phyloP scores from a whole-genome alignment of 257 asterid species.

The Sherardia arvensis region DNA sequence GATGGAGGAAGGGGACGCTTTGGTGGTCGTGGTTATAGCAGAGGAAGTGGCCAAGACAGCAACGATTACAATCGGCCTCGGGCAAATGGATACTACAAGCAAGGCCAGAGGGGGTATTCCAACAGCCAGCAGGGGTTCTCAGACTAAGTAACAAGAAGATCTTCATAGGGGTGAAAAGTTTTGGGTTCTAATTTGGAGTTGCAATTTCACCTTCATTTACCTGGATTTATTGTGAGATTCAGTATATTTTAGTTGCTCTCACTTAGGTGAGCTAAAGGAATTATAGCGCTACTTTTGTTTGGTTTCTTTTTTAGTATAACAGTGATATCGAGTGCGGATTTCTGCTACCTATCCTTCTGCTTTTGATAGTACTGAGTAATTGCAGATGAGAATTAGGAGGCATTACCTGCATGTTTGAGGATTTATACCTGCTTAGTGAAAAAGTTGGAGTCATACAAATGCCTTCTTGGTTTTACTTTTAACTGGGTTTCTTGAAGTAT shows the following conservation, averaged over 20 bases:
- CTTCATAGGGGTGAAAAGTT: conserved; percentile 20
- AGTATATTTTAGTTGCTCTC: conserved; percentile 14
- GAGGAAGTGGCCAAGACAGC: conserved; percentile 40
- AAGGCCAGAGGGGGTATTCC: conserved; percentile 37
- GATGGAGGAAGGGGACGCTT: conserved; percentile 66
- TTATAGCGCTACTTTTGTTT: conserved; percentile 18
- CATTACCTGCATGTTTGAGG: too few species aligned
- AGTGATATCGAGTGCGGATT: conserved; percentile 6
- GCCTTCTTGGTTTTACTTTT: too few species aligned
- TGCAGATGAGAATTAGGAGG: neutral
- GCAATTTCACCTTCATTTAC: conserved; percentile 28
- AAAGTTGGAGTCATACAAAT: neutral
- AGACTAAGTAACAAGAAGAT: conserved; percentile 26
- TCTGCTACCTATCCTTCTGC: neutral
- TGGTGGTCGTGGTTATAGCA: conserved; percentile 54
- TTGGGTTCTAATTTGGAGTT: conserved; percentile 31
- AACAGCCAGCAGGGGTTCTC: conserved; percentile 40
- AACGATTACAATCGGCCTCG: conserved; percentile 54
- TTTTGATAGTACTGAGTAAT: neutral
- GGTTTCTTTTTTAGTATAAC: conserved; percentile 6
- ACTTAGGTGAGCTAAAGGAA: conserved; percentile 12
- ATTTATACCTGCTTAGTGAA: neutral
- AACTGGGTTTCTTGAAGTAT: too few species aligned
- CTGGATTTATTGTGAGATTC: conserved; percentile 22
- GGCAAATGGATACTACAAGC: conserved; percentile 66